Evolutionary conservation across 2,329 filamentous ascomycete genomes (phyloP).

Genomic region (Fusarium falciforme): DNA sequence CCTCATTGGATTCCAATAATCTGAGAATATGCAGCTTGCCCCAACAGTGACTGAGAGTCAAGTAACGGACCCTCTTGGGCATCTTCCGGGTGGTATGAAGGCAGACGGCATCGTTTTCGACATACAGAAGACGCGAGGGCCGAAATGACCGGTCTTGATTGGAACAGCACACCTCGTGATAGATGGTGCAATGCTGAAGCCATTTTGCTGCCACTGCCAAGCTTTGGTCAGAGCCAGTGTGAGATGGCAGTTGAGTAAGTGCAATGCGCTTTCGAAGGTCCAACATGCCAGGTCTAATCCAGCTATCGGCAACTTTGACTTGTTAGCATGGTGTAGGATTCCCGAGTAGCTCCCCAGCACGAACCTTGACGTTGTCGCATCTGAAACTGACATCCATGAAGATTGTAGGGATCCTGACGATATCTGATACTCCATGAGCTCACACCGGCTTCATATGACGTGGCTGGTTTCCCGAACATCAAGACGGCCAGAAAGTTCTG

Average conservation of each 20-base stretch:
- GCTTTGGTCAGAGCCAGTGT: neutral
- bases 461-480: neutral
- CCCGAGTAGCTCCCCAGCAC: neutral
- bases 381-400: neutral
- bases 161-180: neutral
- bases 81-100: neutral
- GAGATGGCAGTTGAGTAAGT: neutral
- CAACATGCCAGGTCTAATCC: neutral
- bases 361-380: neutral
- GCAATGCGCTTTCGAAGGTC: neutral
- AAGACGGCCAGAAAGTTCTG: neutral
- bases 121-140: neutral
- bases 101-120: neutral
- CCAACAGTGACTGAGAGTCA: neutral
- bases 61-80: neutral
- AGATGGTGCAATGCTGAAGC: neutral
- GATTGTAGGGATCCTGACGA: neutral
- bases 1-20: neutral
- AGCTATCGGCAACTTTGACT: neutral
- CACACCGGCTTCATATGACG: neutral
- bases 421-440: neutral
- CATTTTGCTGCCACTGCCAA: neutral
- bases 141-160: neutral
- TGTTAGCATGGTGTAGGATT: neutral
- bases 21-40: neutral